Base-by-base conservation (phyloP, 2,329 filamentous ascomycete species). In the Pseudocercospora eumusae region DNA sequence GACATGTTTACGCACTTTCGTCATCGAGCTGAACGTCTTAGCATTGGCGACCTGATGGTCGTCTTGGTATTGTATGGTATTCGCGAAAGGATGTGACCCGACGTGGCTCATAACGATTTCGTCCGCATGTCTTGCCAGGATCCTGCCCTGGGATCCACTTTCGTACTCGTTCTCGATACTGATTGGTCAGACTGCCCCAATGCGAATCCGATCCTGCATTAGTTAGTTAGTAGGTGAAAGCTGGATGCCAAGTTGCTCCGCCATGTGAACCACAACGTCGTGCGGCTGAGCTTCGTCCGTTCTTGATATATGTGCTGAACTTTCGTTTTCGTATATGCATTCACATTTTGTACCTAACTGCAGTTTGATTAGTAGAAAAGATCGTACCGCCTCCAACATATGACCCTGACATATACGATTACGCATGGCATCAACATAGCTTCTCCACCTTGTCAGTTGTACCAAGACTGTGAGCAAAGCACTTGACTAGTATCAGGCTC, bases 301-400 rank as follows among this genome's bases (percentile, higher is more conserved):
- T 21, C 28, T 52, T 13, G 6, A 54, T 54, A 54, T 54, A 54
- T 54, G 18, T 36, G 20, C 50, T 54, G 50, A 20, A 20, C 50
- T 54, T 18, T 54, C 50, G 50, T 54, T 33, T 54, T 54, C 50
- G 50, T 54, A 54, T 31, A 11, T 54, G 20, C n/a, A 13, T 21
- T 20, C 20, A 28, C 27, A 3, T 33, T 10, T 54, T 15, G 27
- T 20, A 21, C 15, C 27, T 21, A 6, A 21, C 23, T 28, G 27
- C 23, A 36, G 11, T 36, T 21, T 23, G 11, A 18, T 40, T 15
- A 31, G 25, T 20, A 20, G 28, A 20, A 31, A 54, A 11, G 18
- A 13, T 15, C 23, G 20, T 23, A 47, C 44, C 20, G 23, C 50
- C 18, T 54, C 7, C 20, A 54, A 28, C 13, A 54, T 13, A 21